Evolutionary conservation across 2,329 filamentous ascomycete species (phyloP), one percentile per base, ranked within the genome.

Genomic region (Pseudocercospora pini-densiflorae): DNA sequence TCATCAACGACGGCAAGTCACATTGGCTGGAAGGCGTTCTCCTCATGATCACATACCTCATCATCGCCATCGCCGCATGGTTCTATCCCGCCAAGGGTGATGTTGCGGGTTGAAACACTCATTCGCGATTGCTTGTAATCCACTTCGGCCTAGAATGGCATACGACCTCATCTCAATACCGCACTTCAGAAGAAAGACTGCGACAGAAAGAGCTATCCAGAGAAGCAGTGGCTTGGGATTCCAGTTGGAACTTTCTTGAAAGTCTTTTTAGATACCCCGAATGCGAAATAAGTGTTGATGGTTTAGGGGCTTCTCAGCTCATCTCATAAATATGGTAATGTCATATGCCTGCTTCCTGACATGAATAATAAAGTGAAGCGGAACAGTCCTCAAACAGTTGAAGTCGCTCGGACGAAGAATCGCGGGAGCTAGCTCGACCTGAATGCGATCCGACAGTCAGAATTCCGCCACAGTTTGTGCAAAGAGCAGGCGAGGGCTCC

Each of bases 31-130:
- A 90, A 75, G 88, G 88, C 16, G 80, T 88, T 7, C 74, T 89
- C 61, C 79, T 89, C 12, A 72, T 70, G 68, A 67, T 68, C 21
- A 66, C 66, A 27, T 89, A 89, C 71, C 71, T 89, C 61, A 89
- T 89, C 72, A 89, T 89, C 69, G 85, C 87, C 19, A 77, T 89
- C 54, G 85, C 85, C 45, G 85, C 85, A 1, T 89, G 84, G 84
- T 88, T 77, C 70, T 79, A 79, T 59, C 77, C 77, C 5, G 73
- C 68, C 12, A 67, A 64, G 45, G 68, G 68, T 23, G 68, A 68
- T 12, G 69, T 70, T 43, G 69, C 69, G 31, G 68, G 69, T 24
- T 69, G 16, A 55, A 24, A 43, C 45, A 10, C 47, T 51, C 24
- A 14, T 29, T 27, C n/a, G 27, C 58, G 24, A 27, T 62, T 23